Percentiles rank a stretch among this genome's conserved stretches.
These are phyloP conservation scores for Neoscytalidium dimidiatum DNA, from an alignment of 2,329 filamentous ascomycete species.

Conservation along the genomic window DNA sequence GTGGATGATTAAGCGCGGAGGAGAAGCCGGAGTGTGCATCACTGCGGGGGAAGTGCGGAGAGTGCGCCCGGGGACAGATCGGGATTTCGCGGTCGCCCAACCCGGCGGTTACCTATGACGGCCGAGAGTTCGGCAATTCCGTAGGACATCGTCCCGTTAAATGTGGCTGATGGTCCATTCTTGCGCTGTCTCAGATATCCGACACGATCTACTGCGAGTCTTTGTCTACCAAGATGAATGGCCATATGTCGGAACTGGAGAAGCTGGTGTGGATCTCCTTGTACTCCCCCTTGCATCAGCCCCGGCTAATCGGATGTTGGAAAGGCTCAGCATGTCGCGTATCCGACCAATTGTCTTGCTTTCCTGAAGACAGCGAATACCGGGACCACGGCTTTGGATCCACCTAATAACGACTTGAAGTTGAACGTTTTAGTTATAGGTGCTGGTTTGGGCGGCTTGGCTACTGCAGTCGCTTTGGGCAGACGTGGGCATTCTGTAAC, in stretches of 20 bases:
- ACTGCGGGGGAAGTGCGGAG: neutral
- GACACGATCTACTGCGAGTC: neutral
- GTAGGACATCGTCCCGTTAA: neutral
- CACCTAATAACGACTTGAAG: neutral
- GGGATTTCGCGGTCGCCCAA: neutral
- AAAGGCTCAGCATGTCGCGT: neutral
- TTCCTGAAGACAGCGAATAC: neutral
- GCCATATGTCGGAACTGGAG: neutral
- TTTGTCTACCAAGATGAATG: neutral
- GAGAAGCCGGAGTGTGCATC: neutral
- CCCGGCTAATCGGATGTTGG: neutral
- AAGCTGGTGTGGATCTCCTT: neutral
- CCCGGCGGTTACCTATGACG: neutral
- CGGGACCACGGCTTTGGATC: neutral
- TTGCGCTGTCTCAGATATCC: neutral
- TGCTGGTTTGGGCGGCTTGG: constrained; percentile 24
- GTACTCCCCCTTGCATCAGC: neutral
- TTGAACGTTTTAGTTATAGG: constrained; percentile 24
- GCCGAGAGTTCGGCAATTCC: neutral
- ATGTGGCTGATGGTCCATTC: no score
- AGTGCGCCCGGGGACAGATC: neutral
- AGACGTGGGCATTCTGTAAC: constrained; percentile 31
- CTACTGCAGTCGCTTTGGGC: constrained; percentile 22
- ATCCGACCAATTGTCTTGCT: neutral
- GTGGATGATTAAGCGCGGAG: neutral